A percentile compares a stretch with the other conserved stretches of the same genome.
Evolutionary conservation across 495 filamentous ascomycete genomes (phyloP).

Genomic region (Penicillium subrubescens): DNA sequence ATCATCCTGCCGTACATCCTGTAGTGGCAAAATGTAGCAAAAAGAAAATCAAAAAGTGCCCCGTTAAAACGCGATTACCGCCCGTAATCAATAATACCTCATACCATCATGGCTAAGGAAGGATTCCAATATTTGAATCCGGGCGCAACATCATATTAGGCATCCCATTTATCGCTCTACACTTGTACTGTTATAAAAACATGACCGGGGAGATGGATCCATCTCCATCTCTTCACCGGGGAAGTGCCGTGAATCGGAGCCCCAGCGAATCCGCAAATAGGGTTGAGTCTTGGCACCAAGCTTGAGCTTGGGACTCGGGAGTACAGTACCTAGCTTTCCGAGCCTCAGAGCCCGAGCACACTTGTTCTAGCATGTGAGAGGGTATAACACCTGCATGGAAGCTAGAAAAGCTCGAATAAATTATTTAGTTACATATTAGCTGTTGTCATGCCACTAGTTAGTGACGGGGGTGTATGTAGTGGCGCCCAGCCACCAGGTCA

Average conservation of each 20-base stretch:
- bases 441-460: background rate
- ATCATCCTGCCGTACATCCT: background rate
- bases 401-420: background rate
- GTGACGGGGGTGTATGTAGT: background rate
- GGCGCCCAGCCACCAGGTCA: background rate
- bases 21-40: background rate
- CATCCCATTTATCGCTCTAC: background rate
- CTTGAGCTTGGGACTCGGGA: background rate
- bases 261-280: background rate
- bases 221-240: conserved; percentile 5
- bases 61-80: background rate
- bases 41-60: background rate
- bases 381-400: background rate
- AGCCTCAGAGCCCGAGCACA: conserved; percentile 3
- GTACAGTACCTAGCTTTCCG: background rate
- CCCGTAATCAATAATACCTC: background rate
- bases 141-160: background rate
- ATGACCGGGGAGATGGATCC: background rate
- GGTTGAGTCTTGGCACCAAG: conserved; percentile 13
- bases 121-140: background rate
- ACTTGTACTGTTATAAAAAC: too few species aligned
- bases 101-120: background rate
- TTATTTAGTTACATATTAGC: background rate
- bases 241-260: conserved; percentile 13
- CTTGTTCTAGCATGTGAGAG: background rate